These are phyloP conservation scores for Penicillium sp. DNA, from an alignment of 2,329 filamentous ascomycete species.

Conservation along the genomic window DNA sequence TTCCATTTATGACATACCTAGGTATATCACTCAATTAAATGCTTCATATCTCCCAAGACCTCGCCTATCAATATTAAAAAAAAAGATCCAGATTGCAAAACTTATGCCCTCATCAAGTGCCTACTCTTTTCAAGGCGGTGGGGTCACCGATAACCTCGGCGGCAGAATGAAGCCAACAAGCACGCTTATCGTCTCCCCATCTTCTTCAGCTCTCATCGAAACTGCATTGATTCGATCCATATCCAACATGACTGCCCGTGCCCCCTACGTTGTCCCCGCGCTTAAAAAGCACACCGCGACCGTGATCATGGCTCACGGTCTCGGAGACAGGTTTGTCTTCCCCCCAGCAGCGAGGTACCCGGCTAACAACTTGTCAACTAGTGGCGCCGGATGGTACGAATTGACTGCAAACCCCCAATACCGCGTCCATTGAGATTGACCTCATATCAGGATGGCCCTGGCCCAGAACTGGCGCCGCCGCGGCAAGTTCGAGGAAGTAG, in stretches of 20 bases:
- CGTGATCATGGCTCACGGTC: constrained; percentile 87
- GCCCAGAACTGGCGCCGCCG: constrained; percentile 82
- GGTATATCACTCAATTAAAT: neutral
- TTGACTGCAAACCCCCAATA: neutral
- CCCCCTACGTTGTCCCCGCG: constrained; percentile 69
- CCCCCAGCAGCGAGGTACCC: neutral
- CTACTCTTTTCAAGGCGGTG: constrained; percentile 17
- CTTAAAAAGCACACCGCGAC: constrained; percentile 83
- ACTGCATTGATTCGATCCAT: neutral
- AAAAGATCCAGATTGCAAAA: too few relatives aligned
- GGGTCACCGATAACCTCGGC: constrained; percentile 12
- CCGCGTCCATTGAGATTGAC: neutral
- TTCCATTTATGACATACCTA: neutral
- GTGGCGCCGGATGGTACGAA: constrained; percentile 45
- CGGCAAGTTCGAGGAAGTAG: constrained; percentile 77
- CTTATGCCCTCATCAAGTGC: too few relatives aligned
- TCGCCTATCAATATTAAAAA: too few relatives aligned
- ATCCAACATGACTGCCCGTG: constrained; percentile 41
- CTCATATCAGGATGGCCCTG: constrained; percentile 55
- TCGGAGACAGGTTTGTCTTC: constrained; percentile 70
- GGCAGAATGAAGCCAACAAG: constrained; percentile 23
- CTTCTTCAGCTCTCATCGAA: neutral
- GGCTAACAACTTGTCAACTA: constrained; percentile 25
- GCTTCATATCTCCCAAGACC: neutral
- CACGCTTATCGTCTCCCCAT: neutral